Base-by-base conservation (phyloP, 371 early-diverging fungal genomes). In the Coemansia sp. region DNA sequence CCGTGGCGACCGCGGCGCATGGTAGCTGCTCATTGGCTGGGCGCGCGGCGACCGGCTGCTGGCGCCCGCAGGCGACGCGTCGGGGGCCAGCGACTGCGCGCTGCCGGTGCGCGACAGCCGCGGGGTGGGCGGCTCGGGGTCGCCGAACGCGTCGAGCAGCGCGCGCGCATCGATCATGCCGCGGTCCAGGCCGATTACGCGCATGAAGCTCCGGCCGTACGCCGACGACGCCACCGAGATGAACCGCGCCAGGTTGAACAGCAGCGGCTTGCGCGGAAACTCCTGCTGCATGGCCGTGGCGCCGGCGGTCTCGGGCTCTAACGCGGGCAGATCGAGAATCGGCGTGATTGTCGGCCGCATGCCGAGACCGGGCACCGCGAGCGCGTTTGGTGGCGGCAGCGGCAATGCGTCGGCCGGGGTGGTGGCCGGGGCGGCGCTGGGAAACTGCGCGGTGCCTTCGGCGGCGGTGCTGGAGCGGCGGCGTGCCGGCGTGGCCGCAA, bases 161-260 rank as follows among this genome's bases (percentile, higher is more conserved):
- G 79, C 64, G 7, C 68, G 65, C 5, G 72, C 75, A 36, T 80
- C 79, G 26, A 79, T 76, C 50, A 65, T 57, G 9, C 76, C 77
- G 47, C 78, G 59, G 40, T 57, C 63, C 51, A 93, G 85, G 5
- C 93, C 92, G 34, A 93, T 72, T 12, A 91, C 84, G 36, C 85
- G 82, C 91, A 94, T 90, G 56, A 94, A 93, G 20, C 85, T 85
- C 43, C 86, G 85, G 4, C 93, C 93, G 61, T 92, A 92, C 0
- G 90, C 87, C 12, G 90, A 88, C 6, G 89, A 88, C 1, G 92
- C 86, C 58, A 89, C 85, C 2, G 89, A 83, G 72, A 90, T 86
- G 54, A 90, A 92, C 47, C 88, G 86, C 11, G 86, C 83, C 54
- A 91, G 81, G 56, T 90, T 89, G 68, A 77, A 81, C 5, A 88